Conservation (phyloP, 805 yeast species). For the Millerozyma acaciae region DNA sequence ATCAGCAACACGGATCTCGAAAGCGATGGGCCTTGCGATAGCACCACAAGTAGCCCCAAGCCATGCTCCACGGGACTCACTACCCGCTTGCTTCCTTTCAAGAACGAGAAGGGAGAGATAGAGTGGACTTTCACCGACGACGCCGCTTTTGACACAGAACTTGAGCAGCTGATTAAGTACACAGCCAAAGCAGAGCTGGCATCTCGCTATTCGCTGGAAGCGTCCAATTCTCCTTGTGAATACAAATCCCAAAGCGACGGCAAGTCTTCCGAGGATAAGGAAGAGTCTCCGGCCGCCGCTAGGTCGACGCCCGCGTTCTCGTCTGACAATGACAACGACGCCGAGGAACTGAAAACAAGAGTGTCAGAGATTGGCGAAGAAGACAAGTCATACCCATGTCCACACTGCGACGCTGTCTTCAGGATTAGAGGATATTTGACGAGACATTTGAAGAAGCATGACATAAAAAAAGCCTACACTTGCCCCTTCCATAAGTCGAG, state of each 20-base stretch:
- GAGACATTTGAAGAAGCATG: constrained; percentile 53
- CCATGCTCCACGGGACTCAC: constrained; percentile 51
- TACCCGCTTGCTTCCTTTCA: constrained; percentile 48
- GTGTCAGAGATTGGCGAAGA: constrained; percentile 18
- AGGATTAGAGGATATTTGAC: constrained; percentile 53
- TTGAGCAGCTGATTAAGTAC: constrained; percentile 23
- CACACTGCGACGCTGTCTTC: constrained; percentile 46
- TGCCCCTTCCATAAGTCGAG: constrained; percentile 49
- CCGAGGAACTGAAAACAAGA: constrained; percentile 7
- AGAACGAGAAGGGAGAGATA: constrained; percentile 50
- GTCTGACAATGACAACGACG: constrained; percentile 13
- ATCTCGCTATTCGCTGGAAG: not conserved
- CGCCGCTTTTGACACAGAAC: constrained; percentile 20
- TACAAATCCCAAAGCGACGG: not conserved
- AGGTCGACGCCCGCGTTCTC: constrained; percentile 24
- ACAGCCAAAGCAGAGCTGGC: not conserved
- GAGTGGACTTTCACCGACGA: constrained; percentile 55
- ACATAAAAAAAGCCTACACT: constrained; percentile 45
- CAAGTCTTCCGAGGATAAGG: constrained; percentile 7
- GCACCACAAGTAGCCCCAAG: constrained; percentile 10
- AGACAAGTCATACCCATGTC: constrained; percentile 37
- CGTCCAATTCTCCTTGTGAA: not conserved
- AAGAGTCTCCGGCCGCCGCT: constrained; percentile 28
- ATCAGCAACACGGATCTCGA: constrained; percentile 5
- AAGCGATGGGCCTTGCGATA: constrained; percentile 2